phyloP scores from a whole-genome alignment of 2,329 filamentous ascomycete species.

The Grosmannia clavigera region DNA sequence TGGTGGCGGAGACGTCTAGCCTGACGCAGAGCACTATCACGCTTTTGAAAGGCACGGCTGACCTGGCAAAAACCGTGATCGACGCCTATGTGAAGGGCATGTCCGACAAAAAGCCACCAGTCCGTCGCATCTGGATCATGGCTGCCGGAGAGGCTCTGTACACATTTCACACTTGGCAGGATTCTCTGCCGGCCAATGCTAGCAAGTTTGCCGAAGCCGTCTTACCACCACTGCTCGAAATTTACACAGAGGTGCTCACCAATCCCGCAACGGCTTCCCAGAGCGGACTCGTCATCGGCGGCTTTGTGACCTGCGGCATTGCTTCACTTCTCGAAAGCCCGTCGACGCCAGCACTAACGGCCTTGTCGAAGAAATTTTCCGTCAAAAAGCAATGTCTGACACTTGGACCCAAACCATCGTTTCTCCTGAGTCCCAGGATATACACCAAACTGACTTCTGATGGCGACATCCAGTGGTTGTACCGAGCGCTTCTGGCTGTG shows the following conservation, averaged over 20 bases:
- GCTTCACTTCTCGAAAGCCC: conserved; percentile 41
- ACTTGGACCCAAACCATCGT: conserved; percentile 71
- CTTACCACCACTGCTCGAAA: conserved; percentile 46
- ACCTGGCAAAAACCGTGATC: conserved; percentile 52
- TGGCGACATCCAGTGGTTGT: conserved; percentile 69
- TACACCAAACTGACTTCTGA: conserved; percentile 66
- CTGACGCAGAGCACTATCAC: conserved; percentile 53
- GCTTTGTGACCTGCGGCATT: conserved; percentile 61
- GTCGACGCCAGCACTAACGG: conserved; percentile 33
- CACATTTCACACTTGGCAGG: conserved; percentile 31
- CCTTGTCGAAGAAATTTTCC: conserved; percentile 47
- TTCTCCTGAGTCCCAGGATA: conserved; percentile 71
- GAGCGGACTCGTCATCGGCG: conserved; percentile 67
- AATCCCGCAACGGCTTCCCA: conserved; percentile 74
- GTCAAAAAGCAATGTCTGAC: conserved; percentile 54
- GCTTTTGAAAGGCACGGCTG: conserved; percentile 43
- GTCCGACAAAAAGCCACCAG: conserved; percentile 67
- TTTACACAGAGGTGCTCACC: conserved; percentile 63
- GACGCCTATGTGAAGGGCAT: conserved; percentile 73
- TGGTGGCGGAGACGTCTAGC: conserved; percentile 62
- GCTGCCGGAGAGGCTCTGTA: conserved; percentile 60
- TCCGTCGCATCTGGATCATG: conserved; percentile 70
- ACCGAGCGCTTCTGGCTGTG: conserved; percentile 54
- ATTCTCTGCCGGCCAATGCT: conserved; percentile 33
- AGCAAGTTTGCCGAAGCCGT: conserved; percentile 40